Conservation (phyloP, 257 asterid genomes). For the Capsicum pubescens region DNA sequence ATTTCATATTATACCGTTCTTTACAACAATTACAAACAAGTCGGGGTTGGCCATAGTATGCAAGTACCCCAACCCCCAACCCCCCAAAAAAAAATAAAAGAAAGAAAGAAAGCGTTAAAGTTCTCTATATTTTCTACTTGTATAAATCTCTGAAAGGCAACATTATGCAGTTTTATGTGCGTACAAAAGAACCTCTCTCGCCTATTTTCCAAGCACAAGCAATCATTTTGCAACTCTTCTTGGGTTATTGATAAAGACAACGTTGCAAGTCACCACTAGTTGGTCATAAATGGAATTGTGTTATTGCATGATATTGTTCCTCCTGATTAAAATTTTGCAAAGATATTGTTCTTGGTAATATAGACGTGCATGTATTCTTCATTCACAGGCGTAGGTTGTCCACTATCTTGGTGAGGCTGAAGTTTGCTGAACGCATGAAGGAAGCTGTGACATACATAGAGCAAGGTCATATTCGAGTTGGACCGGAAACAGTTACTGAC, state of each 20-base stretch:
- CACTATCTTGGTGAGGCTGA: slow-evolving; percentile 63
- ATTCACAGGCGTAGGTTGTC: slow-evolving; percentile 81
- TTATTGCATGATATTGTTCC: neutral
- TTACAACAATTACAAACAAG: neutral
- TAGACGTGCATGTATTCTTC: neutral
- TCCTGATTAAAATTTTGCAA: neutral
- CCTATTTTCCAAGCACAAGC: neutral
- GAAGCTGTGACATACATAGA: slow-evolving; percentile 93
- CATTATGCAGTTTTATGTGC: slow-evolving; percentile 17
- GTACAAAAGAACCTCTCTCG: neutral
- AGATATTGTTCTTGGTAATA: neutral
- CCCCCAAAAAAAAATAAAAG: too few relatives aligned
- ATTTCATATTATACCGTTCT: slow-evolving; percentile 25
- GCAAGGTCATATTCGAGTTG: slow-evolving; percentile 95
- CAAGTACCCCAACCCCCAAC: neutral
- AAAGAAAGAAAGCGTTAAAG: too few relatives aligned
- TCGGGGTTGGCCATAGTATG: neutral
- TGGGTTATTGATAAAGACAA: neutral
- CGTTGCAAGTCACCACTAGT: neutral
- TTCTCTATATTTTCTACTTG: neutral
- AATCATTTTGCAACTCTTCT: neutral
- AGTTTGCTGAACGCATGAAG: slow-evolving; percentile 88
- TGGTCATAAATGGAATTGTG: neutral
- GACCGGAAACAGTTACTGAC: slow-evolving; percentile 86
- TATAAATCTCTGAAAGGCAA: neutral